A percentile compares a stretch with the other conserved stretches of the same genome.
Conservation (phyloP, 768 basidiomycete species). For the Lentinula raphanica region DNA sequence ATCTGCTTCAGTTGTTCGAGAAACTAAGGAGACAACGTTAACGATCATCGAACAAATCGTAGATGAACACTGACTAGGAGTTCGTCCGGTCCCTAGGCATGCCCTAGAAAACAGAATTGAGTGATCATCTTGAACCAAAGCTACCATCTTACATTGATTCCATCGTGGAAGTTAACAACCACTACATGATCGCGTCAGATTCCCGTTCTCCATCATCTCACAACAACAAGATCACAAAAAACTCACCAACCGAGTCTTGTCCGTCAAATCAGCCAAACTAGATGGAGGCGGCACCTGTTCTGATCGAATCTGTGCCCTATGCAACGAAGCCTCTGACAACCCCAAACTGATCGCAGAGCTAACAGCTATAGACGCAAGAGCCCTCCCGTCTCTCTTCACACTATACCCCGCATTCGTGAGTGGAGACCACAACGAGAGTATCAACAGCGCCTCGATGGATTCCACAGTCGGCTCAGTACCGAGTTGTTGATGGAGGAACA, state of each 20-base stretch:
- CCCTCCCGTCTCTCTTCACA: slow-evolving; percentile 29
- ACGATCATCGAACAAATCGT: not conserved
- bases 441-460: slow-evolving; percentile 30
- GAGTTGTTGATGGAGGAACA: slow-evolving; percentile 33
- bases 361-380: slow-evolving; percentile 36
- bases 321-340: slow-evolving; percentile 30
- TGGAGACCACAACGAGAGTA: slow-evolving; percentile 37
- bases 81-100: slow-evolving; percentile 37
- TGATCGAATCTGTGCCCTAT: slow-evolving; percentile 21
- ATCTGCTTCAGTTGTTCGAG: slow-evolving; percentile 25
- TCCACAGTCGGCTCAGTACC: slow-evolving; percentile 30
- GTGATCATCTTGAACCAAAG: not conserved
- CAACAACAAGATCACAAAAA: too few relatives aligned
- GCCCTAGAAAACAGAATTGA: slow-evolving; percentile 22
- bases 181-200: slow-evolving; percentile 22
- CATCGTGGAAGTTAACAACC: slow-evolving; percentile 32
- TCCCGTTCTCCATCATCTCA: too few relatives aligned
- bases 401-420: slow-evolving; percentile 24
- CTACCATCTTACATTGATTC: slow-evolving; percentile 31
- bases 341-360: slow-evolving; percentile 43
- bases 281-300: slow-evolving; percentile 20
- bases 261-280: slow-evolving; percentile 27
- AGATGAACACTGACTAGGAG: slow-evolving; percentile 12
- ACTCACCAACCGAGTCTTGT: slow-evolving; percentile 34
- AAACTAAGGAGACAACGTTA: slow-evolving; percentile 14